Base-by-base conservation (phyloP, 768 basidiomycete genomes). In the Epithele typhae region DNA sequence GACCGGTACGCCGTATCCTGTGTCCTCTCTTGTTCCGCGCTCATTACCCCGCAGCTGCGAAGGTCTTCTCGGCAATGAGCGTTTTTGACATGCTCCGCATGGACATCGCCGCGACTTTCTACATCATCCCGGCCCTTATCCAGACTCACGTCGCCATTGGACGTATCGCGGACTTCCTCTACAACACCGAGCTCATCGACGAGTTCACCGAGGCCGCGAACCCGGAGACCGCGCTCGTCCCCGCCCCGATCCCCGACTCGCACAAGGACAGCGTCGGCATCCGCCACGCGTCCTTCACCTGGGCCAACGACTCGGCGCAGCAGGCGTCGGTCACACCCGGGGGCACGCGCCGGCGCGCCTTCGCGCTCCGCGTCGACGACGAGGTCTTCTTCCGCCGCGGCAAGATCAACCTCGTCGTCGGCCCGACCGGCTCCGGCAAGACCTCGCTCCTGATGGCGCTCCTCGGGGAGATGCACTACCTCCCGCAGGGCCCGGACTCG, bases 381-480 rank as follows among this genome's bases (percentile, higher is more conserved):
- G 72, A 79, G 37, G 46, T 82, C 1, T 37, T 71, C 6, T 82
- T 83, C 67, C 68, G 69, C 48, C 68, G 57, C 14, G 71, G 71
- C 19, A 54, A 64, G 47, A 69, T 79, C 40, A 81, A 81, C 46
- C 64, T 79, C 45, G 71, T 81, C 12, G 63, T 80, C 36, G 79
- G 80, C 0, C 73, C 77, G 17, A 79, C 78, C 43, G 68, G 68
- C 14, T 59, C 63, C 4, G 80, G 80, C 6, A 82, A 81, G 60
- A 81, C 81, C 0, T 79, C 77, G 0, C 59, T 81, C 25, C 65
- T 81, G 21, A 80, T 82, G 77, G 79, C 79, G 3, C 61, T 79
- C 33, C 66, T 79, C 10, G 70, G 81, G 24, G 82, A 84, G 61
- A 78, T 84, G 78, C 78, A 82, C 59, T 79, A 76, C 52, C 60